Base-by-base conservation (phyloP, 306 rosid species). In the Malus orientalis region DNA sequence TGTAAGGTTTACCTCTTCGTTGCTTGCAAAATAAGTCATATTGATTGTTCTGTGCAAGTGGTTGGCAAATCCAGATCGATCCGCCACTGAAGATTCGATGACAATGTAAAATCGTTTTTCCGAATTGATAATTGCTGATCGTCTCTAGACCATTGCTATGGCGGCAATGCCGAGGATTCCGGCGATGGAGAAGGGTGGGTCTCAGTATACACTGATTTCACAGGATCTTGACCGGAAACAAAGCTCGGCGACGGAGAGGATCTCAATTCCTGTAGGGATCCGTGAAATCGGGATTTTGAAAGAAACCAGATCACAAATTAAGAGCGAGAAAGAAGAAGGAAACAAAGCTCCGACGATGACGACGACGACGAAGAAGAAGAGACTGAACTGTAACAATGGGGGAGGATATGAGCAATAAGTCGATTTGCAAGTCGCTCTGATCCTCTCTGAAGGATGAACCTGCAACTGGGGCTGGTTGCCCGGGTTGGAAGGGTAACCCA, bases 11-110 rank as follows among this genome's bases (percentile, higher is more conserved):
- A 84, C 90, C 83, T 55, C 53, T 38, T 78, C 33, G 69, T 71
- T 73, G 74, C n/a, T 74, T 15, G 83, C 85, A 72, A 84, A 70
- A 42, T 75, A 80, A 51, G 86, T 74, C 90, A 87, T 87, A 32
- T 60, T 42, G 69, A 49, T 66, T 10, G 64, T 16, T 25, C 14
- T 30, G 33, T 38, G 5, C 27, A 32, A 33, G 44, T n/a, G 15
- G 33, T 33, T 51, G 40, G 15, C 27, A 66, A 32, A 76, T 57
- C 57, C 63, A 71, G 75, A 18, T 71, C 75, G 61, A 51, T 42
- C 45, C 45, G 45, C 44, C 44, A 1, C 44, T 8, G 44, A 40
- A 40, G 11, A 40, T 40, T 40, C 44, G 11, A 40, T 40, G 44
- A 40, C 45, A 42, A 9, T 42, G 12, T 42, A 42, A 42, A 42